phyloP scores from a whole-genome alignment of 2,329 filamentous ascomycete species.

The Ustilaginoidea virens region DNA sequence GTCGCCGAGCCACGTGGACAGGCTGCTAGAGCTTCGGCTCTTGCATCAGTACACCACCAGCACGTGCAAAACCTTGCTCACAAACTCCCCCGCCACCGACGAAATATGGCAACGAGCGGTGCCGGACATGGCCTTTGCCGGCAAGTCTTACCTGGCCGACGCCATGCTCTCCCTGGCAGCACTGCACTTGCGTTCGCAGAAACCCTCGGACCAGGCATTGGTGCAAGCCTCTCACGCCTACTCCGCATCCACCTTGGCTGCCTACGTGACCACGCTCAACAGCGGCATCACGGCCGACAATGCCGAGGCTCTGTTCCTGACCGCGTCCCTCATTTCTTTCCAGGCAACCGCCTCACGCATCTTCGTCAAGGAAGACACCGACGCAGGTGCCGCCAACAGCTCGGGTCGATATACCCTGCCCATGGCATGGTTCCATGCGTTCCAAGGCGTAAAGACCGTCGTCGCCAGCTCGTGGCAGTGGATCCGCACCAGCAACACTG shows the following conservation, averaged over 20 bases:
- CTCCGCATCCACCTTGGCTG: slow-evolving; percentile 45
- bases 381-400: slow-evolving; percentile 17
- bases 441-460: slow-evolving; percentile 51
- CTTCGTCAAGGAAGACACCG: slow-evolving; percentile 40
- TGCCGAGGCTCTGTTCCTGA: slow-evolving; percentile 47
- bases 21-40: slow-evolving; percentile 44
- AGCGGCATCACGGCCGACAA: slow-evolving; percentile 42
- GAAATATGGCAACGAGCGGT: slow-evolving; percentile 45
- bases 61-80: slow-evolving; percentile 44
- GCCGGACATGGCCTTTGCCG: slow-evolving; percentile 44
- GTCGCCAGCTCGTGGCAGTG: slow-evolving; percentile 50
- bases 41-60: slow-evolving; percentile 49
- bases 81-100: slow-evolving; percentile 33
- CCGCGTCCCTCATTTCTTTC: slow-evolving; percentile 49
- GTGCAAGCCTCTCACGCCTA: slow-evolving; percentile 48
- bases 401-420: slow-evolving; percentile 39
- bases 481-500: slow-evolving; percentile 40
- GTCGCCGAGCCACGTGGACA: slow-evolving; percentile 23
- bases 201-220: slow-evolving; percentile 43
- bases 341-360: slow-evolving; percentile 48
- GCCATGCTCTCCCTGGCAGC: slow-evolving; percentile 49
- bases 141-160: slow-evolving; percentile 43
- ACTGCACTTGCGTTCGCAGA: slow-evolving; percentile 40
- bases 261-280: slow-evolving; percentile 41
- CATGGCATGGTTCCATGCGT: slow-evolving; percentile 50